These are phyloP conservation scores for Verticillium klebahnii DNA, from an alignment of 2,329 filamentous ascomycete species.

Conservation along the genomic window DNA sequence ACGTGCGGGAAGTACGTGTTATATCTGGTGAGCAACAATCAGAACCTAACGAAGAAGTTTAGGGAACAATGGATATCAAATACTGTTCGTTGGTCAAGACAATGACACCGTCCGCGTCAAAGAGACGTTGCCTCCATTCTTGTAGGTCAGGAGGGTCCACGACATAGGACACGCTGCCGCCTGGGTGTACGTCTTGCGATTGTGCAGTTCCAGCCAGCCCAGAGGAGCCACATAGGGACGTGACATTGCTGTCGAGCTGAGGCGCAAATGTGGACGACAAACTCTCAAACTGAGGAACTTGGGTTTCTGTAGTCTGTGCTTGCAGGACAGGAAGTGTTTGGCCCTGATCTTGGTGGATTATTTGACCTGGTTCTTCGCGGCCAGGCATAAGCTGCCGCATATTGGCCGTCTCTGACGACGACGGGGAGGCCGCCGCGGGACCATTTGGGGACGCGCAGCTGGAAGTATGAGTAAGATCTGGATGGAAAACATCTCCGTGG, in stretches of 20 bases:
- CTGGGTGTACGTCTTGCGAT: slow-evolving; percentile 32
- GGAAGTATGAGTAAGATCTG: neutral
- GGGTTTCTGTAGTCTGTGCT: neutral
- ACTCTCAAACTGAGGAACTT: neutral
- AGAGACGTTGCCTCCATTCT: slow-evolving; percentile 67
- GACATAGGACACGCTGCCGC: slow-evolving; percentile 48
- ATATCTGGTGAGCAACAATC: slow-evolving; percentile 45
- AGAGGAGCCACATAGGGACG: neutral
- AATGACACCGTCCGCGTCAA: slow-evolving; percentile 70
- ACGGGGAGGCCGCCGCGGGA: neutral
- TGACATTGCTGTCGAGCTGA: neutral
- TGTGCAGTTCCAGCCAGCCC: neutral
- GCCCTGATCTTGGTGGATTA: neutral
- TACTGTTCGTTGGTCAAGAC: slow-evolving; percentile 71
- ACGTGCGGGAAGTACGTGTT: slow-evolving; percentile 79
- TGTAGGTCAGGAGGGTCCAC: slow-evolving; percentile 63
- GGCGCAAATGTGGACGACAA: neutral
- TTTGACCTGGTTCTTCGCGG: neutral
- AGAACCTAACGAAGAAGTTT: slow-evolving; percentile 6
- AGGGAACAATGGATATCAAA: slow-evolving; percentile 16
- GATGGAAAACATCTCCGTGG: neutral
- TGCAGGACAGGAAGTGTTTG: neutral
- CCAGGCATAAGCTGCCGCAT: neutral
- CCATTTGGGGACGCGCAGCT: neutral
- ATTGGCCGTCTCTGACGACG: neutral